Base-by-base conservation (phyloP, 2,329 filamentous ascomycete genomes). In the Alternaria sp. region DNA sequence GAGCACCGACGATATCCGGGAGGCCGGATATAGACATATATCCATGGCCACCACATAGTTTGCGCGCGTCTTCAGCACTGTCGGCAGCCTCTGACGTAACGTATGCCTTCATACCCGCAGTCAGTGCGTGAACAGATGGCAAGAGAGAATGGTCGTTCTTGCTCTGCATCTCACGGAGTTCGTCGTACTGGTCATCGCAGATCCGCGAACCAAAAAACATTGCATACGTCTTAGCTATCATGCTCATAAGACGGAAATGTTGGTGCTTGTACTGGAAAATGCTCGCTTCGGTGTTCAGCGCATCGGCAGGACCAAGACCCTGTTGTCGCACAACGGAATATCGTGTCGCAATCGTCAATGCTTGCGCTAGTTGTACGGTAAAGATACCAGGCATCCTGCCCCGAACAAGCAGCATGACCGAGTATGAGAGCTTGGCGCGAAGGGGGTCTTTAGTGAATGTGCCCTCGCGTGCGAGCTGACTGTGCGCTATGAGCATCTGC, bases 11-110 rank as follows among this genome's bases (percentile, higher is more conserved):
- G 18, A 79, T 77, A 8, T 73, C 69, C 11, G 68, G 70, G 10
- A 79, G 62, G 3, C 77, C 77, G 16, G 73, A 74, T 16, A 74
- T 72, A n/a, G 64, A 68, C 41, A 77, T 67, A 44, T 77, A 81
- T 1, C 79, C 79, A 54, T 81, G 78, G 2, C 78, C 79, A 38
- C 79, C 79, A 54, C 78, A 79, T 36, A 71, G 65, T 65, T 75
- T 79, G 16, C 78, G 67, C 10, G 72, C 72, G 28, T 79, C 77
- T 57, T 80, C 79, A 2, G 76, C 70, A 3, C 75, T 75, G 62
- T 84, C 82, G 1, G 83, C 82, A 7, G 82, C 81, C 8, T 83
- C 74, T 32, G 80, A 82, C 0, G 83, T 85, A 46, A 82, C 82
- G 16, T 84, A 73, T 54, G 81, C 84, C 65, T 85, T 85, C 40